These are phyloP conservation scores for Eremothecium gossypii DNA, from an alignment of 1,139 yeast genomes.

Conservation along the genomic window DNA sequence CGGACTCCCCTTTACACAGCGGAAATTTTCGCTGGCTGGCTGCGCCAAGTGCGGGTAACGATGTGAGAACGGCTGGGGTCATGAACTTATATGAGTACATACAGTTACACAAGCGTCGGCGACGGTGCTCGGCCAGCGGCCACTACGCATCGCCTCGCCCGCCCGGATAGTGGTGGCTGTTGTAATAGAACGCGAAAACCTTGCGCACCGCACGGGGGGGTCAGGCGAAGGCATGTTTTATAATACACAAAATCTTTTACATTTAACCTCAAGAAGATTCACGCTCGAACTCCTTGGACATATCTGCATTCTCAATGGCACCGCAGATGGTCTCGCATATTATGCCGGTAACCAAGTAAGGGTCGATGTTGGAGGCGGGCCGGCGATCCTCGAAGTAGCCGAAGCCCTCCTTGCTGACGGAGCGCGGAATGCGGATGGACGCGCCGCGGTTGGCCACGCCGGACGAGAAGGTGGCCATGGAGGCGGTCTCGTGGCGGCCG, in stretches of 20 bases:
- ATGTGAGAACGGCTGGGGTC: too few relatives aligned
- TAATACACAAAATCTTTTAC: not conserved
- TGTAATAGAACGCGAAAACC: too few relatives aligned
- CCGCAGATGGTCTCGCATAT: slow-evolving; percentile 97
- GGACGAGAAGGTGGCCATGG: slow-evolving; percentile 78
- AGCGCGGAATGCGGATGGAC: slow-evolving; percentile 95
- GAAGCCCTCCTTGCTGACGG: slow-evolving; percentile 94
- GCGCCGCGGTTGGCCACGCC: slow-evolving; percentile 99
- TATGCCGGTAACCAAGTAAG: slow-evolving; percentile 96
- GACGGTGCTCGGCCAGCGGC: too few relatives aligned
- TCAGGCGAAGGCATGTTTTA: too few relatives aligned
- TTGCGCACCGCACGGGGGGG: too few relatives aligned
- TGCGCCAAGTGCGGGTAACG: too few relatives aligned
- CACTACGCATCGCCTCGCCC: too few relatives aligned
- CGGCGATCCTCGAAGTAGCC: slow-evolving; percentile 99
- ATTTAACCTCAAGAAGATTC: slow-evolving; percentile 34
- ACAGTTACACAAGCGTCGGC: too few relatives aligned
- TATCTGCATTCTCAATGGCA: slow-evolving; percentile 90
- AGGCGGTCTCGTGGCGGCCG: slow-evolving; percentile 97
- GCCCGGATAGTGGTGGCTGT: too few relatives aligned
- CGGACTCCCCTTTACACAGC: too few relatives aligned
- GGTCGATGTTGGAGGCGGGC: slow-evolving; percentile 98
- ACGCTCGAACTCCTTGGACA: slow-evolving; percentile 80
- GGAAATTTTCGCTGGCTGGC: too few relatives aligned
- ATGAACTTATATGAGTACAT: too few relatives aligned